Base-by-base conservation (phyloP, 805 yeast species). In the Vanderwaltozyma polyspora region DNA sequence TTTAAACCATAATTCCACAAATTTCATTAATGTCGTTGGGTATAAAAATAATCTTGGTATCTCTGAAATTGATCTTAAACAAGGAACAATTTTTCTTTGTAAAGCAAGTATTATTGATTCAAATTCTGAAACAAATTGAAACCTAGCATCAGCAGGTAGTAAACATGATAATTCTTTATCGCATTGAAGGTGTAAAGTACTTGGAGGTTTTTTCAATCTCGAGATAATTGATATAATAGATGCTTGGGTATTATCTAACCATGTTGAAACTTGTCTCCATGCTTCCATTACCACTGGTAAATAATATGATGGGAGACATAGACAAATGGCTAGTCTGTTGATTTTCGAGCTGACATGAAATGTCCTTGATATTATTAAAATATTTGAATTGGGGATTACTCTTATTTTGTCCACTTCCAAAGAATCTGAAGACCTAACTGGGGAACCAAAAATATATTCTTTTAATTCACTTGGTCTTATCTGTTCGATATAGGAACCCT, bases 391-490 rank as follows among this genome's bases (percentile, higher is more conserved):
- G 19, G 57, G 47, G 34, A 49, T 41, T 19, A 43, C 31, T 41
- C 55, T 41, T 40, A 50, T 43, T 36, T 49, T 63, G 51, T 32
- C 62, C 24, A 41, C 45, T 25, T 44, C 43, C 19, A 44, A 49
- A 37, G 40, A 46, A 28, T 43, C 54, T 31, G 38, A 55, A 37
- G 44, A 51, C 40, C 57, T 51, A 39, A 64, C 46, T 3, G 61
- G 58, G 12, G 65, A 63, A 1, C 68, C 67, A 44, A 64, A 63
- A 37, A 60, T 58, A 33, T 59, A 55, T 19, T 63, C 65, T 34
- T 56, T 51, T 29, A 64, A 40, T 29, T 60, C 60, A 35, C 44
- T 52, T 2, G 48, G 48, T 28, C 60, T 45, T 17, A 57, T 53
- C 23, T 48, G 51, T 15, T 46, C 49, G 40, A 51, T 44, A 15